Base-by-base conservation (phyloP, 2,329 filamentous ascomycete genomes). In the Diaporthe longicolla region DNA sequence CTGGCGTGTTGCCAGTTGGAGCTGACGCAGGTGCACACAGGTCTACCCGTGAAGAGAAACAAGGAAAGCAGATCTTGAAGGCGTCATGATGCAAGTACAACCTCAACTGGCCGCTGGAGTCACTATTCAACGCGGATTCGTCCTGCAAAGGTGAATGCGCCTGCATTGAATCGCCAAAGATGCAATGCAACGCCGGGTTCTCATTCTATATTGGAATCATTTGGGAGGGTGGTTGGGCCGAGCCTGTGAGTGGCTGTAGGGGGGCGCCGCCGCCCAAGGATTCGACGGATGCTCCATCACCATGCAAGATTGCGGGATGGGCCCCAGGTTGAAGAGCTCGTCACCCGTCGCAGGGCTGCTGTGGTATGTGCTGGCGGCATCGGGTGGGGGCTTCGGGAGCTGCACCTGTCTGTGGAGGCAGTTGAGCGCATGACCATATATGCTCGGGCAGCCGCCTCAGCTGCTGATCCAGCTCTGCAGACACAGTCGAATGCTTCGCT, bases 281-380 rank as follows among this genome's bases (percentile, higher is more conserved):
- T 48, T 35, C 54, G 52, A 55, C 26, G 55, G 69, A 29, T 61
- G 73, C 69, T 57, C n/a, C 70, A 45, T 57, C 65, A 52, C 57
- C 32, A 71, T 74, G 72, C 72, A 74, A 52, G n/a, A 24, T 21
- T 63, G 58, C 40, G 57, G 50, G 68, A 48, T 66, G 58, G 66
- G 37, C 24, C 55, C 37, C 45, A 40, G 72, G 65, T 24, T 37
- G n/a, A n/a, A 48, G 26, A 15, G 55, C 43, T 70, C 24, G 11
- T 58, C 21, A n/a, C 54, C 29, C 26, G 54, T 69, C 43, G 59
- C 69, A 68, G 48, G 52, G 32, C 50, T 63, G 69, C 45, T 72
- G 54, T 69, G 61, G 43, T 72, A 35, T 72, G 69, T 26, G 48
- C 54, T 72, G 73, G 61, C 73, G 70, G 40, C 73, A 26, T 45